These are phyloP conservation scores for Aspergillus sp. DNA, from an alignment of 2,329 filamentous ascomycete genomes.

Conservation along the genomic window DNA sequence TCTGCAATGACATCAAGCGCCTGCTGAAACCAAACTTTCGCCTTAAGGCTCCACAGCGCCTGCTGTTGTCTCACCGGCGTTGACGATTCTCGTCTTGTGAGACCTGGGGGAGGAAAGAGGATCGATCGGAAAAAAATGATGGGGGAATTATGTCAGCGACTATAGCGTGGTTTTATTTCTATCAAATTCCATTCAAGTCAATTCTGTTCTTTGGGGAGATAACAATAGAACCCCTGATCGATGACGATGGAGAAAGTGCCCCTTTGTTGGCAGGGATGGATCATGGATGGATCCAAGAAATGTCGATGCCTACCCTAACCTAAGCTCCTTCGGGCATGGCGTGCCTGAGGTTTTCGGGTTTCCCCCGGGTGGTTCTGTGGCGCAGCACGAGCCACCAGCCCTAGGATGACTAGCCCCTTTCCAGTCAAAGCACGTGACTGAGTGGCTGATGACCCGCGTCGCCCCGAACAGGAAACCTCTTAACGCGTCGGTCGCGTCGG, in stretches of 20 bases:
- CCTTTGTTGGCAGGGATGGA: background rate
- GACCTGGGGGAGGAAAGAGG: background rate
- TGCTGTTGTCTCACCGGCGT: background rate
- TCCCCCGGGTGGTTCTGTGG: background rate
- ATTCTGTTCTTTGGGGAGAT: no score
- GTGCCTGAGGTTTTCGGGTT: background rate
- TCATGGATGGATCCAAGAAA: background rate
- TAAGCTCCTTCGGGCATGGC: background rate
- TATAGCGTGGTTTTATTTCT: no score
- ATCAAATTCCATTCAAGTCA: no score
- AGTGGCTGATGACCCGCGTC: conserved; percentile 5
- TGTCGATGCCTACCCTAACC: background rate
- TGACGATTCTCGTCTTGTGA: background rate
- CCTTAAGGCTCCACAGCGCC: conserved; percentile 2
- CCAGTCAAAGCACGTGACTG: background rate
- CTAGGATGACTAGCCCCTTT: background rate
- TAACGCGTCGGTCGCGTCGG: conserved; percentile 32
- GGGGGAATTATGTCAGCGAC: no score
- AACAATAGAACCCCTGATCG: background rate
- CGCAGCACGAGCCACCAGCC: background rate
- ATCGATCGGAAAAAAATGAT: no score
- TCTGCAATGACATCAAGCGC: conserved; percentile 37
- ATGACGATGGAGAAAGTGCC: background rate
- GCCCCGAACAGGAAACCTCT: conserved; percentile 30
- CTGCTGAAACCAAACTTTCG: conserved; percentile 29